phyloP scores from a whole-genome alignment of 1,139 yeast genomes.

The Yamadazyma spencermartinsiae region DNA sequence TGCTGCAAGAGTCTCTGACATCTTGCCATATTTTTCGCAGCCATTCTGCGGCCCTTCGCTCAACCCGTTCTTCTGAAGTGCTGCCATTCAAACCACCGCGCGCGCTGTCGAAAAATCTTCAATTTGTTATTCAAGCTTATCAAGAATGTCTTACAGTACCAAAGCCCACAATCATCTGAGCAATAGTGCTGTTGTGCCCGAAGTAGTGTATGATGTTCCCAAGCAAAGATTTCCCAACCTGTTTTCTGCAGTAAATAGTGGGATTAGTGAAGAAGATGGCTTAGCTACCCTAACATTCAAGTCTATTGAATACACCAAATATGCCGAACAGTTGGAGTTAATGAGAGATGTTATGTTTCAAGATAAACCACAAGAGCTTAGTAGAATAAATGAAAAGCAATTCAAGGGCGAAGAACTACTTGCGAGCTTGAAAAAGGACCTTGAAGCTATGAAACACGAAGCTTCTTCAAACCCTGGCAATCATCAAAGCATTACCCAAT shows the following conservation, averaged over 20 bases:
- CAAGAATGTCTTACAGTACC: conserved; percentile 14
- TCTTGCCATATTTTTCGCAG: too few species aligned
- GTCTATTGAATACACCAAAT: conserved; percentile 38
- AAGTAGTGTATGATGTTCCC: conserved; percentile 30
- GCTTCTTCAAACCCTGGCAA: background rate
- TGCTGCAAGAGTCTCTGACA: too few species aligned
- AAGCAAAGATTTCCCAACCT: conserved; percentile 34
- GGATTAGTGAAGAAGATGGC: conserved; percentile 48
- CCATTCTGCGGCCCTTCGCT: too few species aligned
- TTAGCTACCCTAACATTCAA: conserved; percentile 45
- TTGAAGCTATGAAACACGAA: conserved; percentile 11
- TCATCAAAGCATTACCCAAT: conserved; percentile 6
- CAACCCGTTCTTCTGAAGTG: too few species aligned
- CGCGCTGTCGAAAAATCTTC: too few species aligned
- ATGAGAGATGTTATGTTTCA: conserved; percentile 24
- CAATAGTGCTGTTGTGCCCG: conserved; percentile 8
- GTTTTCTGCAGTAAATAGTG: conserved; percentile 45
- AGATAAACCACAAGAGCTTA: conserved; percentile 15
- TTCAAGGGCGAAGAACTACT: conserved; percentile 19
- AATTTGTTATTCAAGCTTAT: background rate
- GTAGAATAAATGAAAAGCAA: conserved; percentile 23
- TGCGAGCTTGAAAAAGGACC: conserved; percentile 21
- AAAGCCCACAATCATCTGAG: conserved; percentile 8
- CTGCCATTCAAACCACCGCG: too few species aligned
- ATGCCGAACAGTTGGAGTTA: conserved; percentile 39